Evolutionary conservation across 2,329 filamentous ascomycete species (phyloP), one percentile per base, ranked within the genome.

Genomic region (Penicillium sp.): DNA sequence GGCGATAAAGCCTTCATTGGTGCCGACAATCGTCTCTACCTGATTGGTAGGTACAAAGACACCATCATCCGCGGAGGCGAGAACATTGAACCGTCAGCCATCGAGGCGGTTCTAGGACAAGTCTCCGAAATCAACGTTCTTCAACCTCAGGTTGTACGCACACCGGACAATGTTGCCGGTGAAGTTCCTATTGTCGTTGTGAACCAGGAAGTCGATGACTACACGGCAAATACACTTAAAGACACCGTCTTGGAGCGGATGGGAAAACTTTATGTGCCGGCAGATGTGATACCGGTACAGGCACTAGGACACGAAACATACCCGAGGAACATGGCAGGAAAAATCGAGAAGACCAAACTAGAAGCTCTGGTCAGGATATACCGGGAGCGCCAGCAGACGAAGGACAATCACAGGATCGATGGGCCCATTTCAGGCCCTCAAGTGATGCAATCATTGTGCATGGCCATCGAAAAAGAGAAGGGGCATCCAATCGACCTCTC

Each of bases 51-150:
- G 20, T 61, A 58, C 37, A 61, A 61, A 48, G 61, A 63, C 18
- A 60, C 53, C 3, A 63, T 63, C n/a, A 60, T 63, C 10, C 57
- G 61, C 6, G 61, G 59, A 18, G 61, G 61, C 0, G 59, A 63
- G 47, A 63, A 63, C 35, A 60, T 63, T 44, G 57, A 56, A 46
- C 59, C 57, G 18, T 53, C 59, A 10, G 53, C 54, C 5, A 61
- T 63, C 22, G 61, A 63, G 53, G 48, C 57, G 18, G 26, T 55
- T 29, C 13, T 62, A 24, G 46, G 55, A 24, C 53, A 54, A 22
- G 34, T 47, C 6, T 49, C 58, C 3, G 55, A 55, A 13, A 35
- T 62, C 20, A 35, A 22, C 20, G 37, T 45, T n/a, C 45, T 61
- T 29, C 24, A 61, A 18, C 59, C 59, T 13, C 59, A 61, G 45